phyloP scores from a whole-genome alignment of 1,139 yeast genomes.

The Lodderomyces beijingensis region DNA sequence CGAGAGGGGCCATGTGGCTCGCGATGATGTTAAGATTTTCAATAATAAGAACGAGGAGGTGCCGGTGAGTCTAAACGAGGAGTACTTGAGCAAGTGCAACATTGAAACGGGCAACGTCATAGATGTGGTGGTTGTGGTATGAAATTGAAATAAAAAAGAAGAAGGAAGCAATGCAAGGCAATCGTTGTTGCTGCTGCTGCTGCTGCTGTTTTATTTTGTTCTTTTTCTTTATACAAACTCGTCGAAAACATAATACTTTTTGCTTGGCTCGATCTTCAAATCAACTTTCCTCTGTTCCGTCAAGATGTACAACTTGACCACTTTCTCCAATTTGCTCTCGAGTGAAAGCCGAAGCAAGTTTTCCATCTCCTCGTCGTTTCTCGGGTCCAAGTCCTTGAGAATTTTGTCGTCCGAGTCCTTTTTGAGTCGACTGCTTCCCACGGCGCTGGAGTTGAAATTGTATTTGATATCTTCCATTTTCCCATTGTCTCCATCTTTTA shows the following conservation, averaged over 20 bases:
- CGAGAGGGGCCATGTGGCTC: constrained; percentile 15
- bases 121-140: constrained; percentile 37
- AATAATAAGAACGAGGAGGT: constrained; percentile 27
- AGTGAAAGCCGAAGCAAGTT: constrained; percentile 24
- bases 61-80: constrained; percentile 28
- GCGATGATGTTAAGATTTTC: constrained; percentile 25
- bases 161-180: not conserved
- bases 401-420: not conserved
- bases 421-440: not conserved
- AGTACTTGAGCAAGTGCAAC: constrained; percentile 55
- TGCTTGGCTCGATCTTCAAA: not conserved
- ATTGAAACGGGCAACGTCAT: constrained; percentile 66
- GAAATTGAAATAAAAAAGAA: not conserved
- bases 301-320: constrained; percentile 59
- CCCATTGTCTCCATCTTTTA: not conserved
- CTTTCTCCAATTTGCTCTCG: constrained; percentile 50
- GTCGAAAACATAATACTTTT: not conserved
- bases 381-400: constrained; percentile 11
- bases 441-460: not conserved
- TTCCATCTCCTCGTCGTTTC: constrained; percentile 22
- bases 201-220: too few relatives aligned
- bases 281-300: constrained; percentile 42
- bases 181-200: too few relatives aligned
- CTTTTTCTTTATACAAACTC: too few relatives aligned
- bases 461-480: not conserved